Evolutionary conservation across 1,284 basidiomycete genomes (phyloP), one percentile per base, ranked within the genome.

Genomic region (Coniferiporia weirii): DNA sequence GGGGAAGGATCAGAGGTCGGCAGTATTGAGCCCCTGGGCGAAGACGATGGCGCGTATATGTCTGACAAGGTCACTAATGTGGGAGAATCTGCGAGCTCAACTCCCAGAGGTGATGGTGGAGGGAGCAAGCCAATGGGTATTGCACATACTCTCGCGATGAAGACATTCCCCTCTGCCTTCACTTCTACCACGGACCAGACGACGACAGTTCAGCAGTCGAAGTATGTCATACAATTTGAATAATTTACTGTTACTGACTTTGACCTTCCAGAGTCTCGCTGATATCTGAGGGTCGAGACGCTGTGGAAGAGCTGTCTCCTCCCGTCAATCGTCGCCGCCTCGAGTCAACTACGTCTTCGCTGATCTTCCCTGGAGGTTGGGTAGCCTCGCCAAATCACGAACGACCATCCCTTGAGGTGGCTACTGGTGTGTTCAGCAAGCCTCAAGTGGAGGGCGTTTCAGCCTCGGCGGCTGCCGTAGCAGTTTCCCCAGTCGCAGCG

Each of bases 291-390:
- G 34, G 13, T 13, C 17, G 27, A 52, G n/a, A 53, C 6, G 15
- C 38, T 20, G n/a, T 43, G 12, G 51, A 47, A n/a, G 35, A 57
- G 17, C 51, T 58, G 1, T 47, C 57, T 20, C 51, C 51, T 19
- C 50, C 50, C 10, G 9, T 35, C 3, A 35, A 50, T 22, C 61
- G 61, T 22, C 32, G 53, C 9, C 61, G 61, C n/a, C 43, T 59
- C 1, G 61, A 62, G 32, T 62, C 61, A 32, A 62, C 61, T 10
- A 50, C 57, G 12, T 62, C 61, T 15, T 49, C 56, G 35, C 50
- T 57, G 22, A 20, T 27, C 38, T 59, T 58, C 47, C 61, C 61
- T 20, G 61, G 61, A 15, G 56, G 52, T 3, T 62, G 61, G 61
- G 52, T 59, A 1, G 40, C 35, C 32, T 45, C 61, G 9, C 57